Evolutionary conservation across 192 early-diverging fungal genomes (phyloP).

Genomic region (Backusella tarrabulga): DNA sequence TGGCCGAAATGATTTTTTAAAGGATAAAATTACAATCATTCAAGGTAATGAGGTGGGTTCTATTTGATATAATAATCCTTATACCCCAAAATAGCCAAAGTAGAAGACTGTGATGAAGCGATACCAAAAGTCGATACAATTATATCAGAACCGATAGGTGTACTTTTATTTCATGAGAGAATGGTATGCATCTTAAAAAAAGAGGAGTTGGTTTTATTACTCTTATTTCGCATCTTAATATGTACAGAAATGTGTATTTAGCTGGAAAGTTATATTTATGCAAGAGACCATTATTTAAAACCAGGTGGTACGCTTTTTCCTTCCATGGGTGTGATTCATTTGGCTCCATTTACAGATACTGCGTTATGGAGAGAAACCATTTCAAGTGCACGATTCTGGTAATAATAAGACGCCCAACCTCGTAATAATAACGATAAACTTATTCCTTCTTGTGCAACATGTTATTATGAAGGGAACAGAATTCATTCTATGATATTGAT

Average conservation of each 20-base stretch:
- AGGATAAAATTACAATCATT: conserved; percentile 81
- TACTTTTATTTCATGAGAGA: conserved; percentile 94
- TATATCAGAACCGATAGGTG: conserved; percentile 96
- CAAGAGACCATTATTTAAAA: conserved; percentile 88
- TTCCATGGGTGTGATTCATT: conserved; percentile 81
- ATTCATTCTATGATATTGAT: conserved; percentile 91
- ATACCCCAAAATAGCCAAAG: conserved; percentile 61
- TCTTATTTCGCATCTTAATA: not conserved
- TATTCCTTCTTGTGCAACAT: too few species aligned
- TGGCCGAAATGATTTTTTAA: conserved; percentile 66
- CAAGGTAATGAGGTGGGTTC: conserved; percentile 48
- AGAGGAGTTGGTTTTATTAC: not conserved
- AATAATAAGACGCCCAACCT: not conserved
- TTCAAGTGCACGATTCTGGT: conserved; percentile 80
- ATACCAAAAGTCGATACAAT: conserved; percentile 90
- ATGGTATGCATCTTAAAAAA: conserved; percentile 60
- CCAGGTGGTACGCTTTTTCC: conserved; percentile 93
- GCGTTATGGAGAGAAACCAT: conserved; percentile 91
- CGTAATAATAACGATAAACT: not conserved
- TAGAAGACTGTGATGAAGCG: conserved; percentile 74
- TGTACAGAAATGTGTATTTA: conserved; percentile 22
- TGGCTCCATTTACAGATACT: conserved; percentile 82
- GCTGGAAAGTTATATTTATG: conserved; percentile 83
- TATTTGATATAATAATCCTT: not conserved
- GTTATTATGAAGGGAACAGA: conserved; percentile 57